Base-by-base conservation (phyloP, 345 rosid genomes). In the Salix purpurea region DNA sequence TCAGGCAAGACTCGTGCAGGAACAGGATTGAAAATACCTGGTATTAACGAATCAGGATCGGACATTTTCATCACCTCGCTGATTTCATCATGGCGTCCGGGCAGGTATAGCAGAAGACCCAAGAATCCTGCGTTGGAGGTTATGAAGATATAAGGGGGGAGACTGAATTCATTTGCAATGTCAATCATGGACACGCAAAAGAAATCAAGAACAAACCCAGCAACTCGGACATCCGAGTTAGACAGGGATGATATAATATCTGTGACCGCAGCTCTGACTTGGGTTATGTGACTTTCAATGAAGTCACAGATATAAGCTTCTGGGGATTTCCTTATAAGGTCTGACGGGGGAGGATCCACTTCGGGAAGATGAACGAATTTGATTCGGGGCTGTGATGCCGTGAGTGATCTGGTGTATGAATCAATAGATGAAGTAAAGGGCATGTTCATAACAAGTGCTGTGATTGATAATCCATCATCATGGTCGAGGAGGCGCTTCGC, bases 401-500 rank as follows among this genome's bases (percentile, higher is more conserved):
- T 26, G 14, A 76, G 68, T 2, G 72, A 79, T 23, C 73, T 46
- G 32, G 54, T 24, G 77, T 72, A 76, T 39, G 79, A 48, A 37
- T 77, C 78, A n/a, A 30, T 26, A 44, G 16, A 2, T 11, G 72
- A 21, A 37, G 2, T 2, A 2, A 77, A 18, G 28, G 78, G 80
- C 9, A 70, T 28, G 23, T 74, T 76, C 70, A 78, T 80, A 14
- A 76, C 61, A 21, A 86, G 84, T 34, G 82, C n/a, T 10, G 83
- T 83, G 80, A 84, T 28, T 11, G n/a, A 70, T 32, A 90, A 50
- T 48, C 80, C 77, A 50, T 75, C 66, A 68, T 90, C 83, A 0
- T 34, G 82, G 58, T 74, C 52, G 58, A 90, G 64, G 26, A 91
- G 77, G 60, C 81, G 73, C 48, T 82, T 86, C 0, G 90, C 88